Evolutionary conservation across 2,329 filamentous ascomycete genomes (phyloP).

Genomic region (Cercospora sp.): DNA sequence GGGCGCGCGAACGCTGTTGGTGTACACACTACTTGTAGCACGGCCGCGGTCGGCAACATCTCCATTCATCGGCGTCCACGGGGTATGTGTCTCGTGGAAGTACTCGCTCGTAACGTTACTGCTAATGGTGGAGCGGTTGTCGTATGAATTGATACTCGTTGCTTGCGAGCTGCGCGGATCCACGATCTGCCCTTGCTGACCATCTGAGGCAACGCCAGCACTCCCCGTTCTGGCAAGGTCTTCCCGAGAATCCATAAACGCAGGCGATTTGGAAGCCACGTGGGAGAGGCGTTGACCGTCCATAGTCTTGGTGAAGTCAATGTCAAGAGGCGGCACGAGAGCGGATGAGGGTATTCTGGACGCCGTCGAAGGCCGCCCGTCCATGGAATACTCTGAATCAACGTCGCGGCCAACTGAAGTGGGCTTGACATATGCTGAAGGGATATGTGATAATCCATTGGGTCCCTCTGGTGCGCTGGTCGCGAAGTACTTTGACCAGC

Average conservation of each 20-base stretch:
- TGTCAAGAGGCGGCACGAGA: constrained; percentile 66
- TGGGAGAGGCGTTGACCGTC: constrained; percentile 64
- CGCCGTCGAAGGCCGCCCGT: constrained; percentile 49
- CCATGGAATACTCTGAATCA: constrained; percentile 45
- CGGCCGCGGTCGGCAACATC: constrained; percentile 32
- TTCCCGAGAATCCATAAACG: constrained; percentile 60
- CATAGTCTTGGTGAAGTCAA: constrained; percentile 51
- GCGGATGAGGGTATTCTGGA: constrained; percentile 56
- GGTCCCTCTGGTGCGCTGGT: constrained; percentile 40
- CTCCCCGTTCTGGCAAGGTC: constrained; percentile 39
- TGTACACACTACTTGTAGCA: constrained; percentile 48
- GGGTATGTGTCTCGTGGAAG: constrained; percentile 35
- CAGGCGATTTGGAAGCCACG: constrained; percentile 69
- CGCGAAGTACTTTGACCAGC: constrained; percentile 46
- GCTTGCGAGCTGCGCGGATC: constrained; percentile 31
- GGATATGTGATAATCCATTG: constrained; percentile 38
- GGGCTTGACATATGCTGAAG: constrained; percentile 39
- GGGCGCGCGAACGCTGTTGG: constrained; percentile 45
- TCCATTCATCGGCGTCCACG: constrained; percentile 37
- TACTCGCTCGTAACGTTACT: constrained; percentile 37
- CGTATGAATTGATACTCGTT: constrained; percentile 31
- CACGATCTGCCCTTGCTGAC: constrained; percentile 36
- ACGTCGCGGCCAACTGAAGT: constrained; percentile 49
- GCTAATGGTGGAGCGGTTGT: constrained; percentile 33
- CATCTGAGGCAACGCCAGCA: constrained; percentile 20